Conservation (phyloP, 2,329 filamentous ascomycete species). For the Neoarthrinium moseri region DNA sequence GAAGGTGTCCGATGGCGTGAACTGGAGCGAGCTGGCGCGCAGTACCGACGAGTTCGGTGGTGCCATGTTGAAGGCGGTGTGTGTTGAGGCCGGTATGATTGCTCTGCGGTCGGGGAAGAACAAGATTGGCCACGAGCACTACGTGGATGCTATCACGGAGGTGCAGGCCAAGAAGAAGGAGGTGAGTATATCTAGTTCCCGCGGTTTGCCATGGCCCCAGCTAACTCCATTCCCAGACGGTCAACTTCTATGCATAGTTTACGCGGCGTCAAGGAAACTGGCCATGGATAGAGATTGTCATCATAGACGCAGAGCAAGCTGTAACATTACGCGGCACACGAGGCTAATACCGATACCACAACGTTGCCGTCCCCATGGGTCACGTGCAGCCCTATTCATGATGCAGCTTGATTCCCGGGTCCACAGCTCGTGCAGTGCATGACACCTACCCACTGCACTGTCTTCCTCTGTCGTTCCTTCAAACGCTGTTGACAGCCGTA, state of each 20-base stretch:
- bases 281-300: conserved; percentile 18
- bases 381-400: neutral
- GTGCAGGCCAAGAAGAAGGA: conserved; percentile 97
- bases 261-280: neutral
- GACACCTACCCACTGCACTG: neutral
- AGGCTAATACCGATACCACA: neutral
- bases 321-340: conserved; percentile 20
- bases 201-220: neutral
- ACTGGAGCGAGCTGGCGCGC: conserved; percentile 92
- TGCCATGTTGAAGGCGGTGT: conserved; percentile 96
- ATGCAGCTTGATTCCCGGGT: neutral
- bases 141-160: conserved; percentile 96
- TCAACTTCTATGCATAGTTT: conserved; percentile 45
- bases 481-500: no score
- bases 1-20: conserved; percentile 89
- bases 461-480: neutral
- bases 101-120: conserved; percentile 89
- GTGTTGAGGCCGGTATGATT: conserved; percentile 99
- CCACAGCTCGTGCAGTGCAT: neutral
- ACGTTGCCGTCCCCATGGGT: neutral
- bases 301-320: conserved; percentile 19
- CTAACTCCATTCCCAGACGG: conserved; percentile 42
- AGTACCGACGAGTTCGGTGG: conserved; percentile 98
- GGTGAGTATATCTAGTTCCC: conserved; percentile 38
- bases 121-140: conserved; percentile 97